These are phyloP conservation scores for Aspergillus sp. DNA, from an alignment of 2,329 filamentous ascomycete genomes.

Conservation along the genomic window DNA sequence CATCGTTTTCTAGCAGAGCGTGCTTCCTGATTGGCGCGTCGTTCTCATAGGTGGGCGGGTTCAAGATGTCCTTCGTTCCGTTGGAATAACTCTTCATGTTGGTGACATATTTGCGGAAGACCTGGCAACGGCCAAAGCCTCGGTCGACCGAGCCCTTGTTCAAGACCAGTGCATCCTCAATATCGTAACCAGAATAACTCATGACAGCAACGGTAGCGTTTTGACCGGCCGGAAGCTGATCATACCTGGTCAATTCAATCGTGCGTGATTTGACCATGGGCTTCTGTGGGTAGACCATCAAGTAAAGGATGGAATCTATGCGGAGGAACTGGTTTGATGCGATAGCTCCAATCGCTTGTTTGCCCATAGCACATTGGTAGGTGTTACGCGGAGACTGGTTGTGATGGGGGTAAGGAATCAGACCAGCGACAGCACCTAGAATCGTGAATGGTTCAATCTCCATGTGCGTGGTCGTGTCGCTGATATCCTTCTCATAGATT, in stretches of 20 bases:
- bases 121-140: conserved; percentile 94
- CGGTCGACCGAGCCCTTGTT: conserved; percentile 96
- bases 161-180: conserved; percentile 93
- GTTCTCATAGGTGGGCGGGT: conserved; percentile 64
- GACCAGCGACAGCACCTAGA: conserved; percentile 87
- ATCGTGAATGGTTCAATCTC: conserved; percentile 99
- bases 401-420: conserved; percentile 98
- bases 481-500: conserved; percentile 82
- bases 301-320: conserved; percentile 93
- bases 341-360: conserved; percentile 98
- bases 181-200: conserved; percentile 99
- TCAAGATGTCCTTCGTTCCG: conserved; percentile 61
- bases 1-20: conserved; percentile 76
- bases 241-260: conserved; percentile 94
- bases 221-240: conserved; percentile 94
- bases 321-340: conserved; percentile 97
- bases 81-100: conserved; percentile 89
- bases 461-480: conserved; percentile 81
- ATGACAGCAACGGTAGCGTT: conserved; percentile 98
- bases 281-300: conserved; percentile 95
- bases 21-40: conserved; percentile 66
- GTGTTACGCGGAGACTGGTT: conserved; percentile 99
- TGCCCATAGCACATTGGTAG: conserved; percentile 99
- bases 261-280: conserved; percentile 97
- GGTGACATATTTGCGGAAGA: conserved; percentile 91